Evolutionary conservation across 179 eudicot species (phyloP), one percentile per base, ranked within the genome.

Genomic region (Spergularia azorica): DNA sequence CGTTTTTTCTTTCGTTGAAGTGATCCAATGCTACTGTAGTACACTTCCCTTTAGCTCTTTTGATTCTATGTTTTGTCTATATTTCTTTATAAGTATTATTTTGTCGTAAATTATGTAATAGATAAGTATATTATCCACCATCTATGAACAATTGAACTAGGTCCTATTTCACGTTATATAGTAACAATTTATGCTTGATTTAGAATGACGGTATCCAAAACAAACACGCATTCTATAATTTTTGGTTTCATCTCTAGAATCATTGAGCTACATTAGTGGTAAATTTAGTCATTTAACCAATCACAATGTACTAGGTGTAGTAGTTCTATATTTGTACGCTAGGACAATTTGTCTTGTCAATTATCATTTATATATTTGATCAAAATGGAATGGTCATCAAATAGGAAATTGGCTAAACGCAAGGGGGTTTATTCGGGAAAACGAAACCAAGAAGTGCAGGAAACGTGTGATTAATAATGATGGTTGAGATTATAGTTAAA

Each of bases 381-480:
- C 12, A 61, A 18, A 18, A 62, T 9, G 6, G 12, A 21, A 62
- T 21, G 11, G 14, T 11, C 21, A 62, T 26, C 32, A 26, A 62
- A 6, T 62, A 16, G 64, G 2, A n/a, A 18, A 59, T n/a, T 7
- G 4, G 10, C 15, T 26, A 56, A 56, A 17, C 36, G 5, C 4
- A 43, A 41, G 21, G 38, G 59, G 72, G 79, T 36, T 39, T 68
- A 10, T 63, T 52, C 67, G 64, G 85, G 85, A 38, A 74, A 52
- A n/a, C 65, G 2, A 71, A 58, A 62, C 32, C 8, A 1, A 20
- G 54, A 54, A 52, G 71, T 76, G 85, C 82, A 43, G 63, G 73
- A 56, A 82, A 73, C 83, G 82, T 83, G 79, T 79, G 17, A 43
- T 43, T 43, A 43, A 43, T 43, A 9, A n/a, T 6, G 72, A 65